Evolutionary conservation across 1,139 yeast genomes (phyloP), one percentile per base, ranked within the genome.

Genomic region (Yamadazyma spencermartinsiae): DNA sequence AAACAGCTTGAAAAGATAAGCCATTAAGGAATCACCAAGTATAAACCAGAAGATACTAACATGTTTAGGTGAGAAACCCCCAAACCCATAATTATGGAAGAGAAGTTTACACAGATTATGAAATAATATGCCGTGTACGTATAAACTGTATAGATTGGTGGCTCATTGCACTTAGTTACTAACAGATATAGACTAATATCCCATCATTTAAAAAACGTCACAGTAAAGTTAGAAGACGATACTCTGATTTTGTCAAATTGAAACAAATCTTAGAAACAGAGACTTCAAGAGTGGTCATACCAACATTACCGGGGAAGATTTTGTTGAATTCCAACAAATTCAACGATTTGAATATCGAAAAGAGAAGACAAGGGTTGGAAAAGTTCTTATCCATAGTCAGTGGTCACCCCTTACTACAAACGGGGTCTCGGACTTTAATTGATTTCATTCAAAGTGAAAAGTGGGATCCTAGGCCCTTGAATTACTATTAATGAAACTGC

Each of bases 351-450:
- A 85, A 85, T 42, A 88, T 92, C 43, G 96, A 88, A 54, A 81
- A 80, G 42, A 74, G 98, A 51, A 71, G 96, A 42, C 80, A 76
- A 49, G 97, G 96, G 0, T 70, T 92, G 36, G 96, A 89, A 57
- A 78, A 79, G 55, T 92, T 94, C 61, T 60, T 92, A 31, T 76
- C 76, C 40, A 72, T 79, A 19, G 95, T 92, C 10, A 95, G 95
- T 14, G 95, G 96, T 8, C 98, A 92, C 59, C 98, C 98, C 1
- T 65, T 92, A 44, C 65, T 92, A 42, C 98, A 92, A 61, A 86
- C 96, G 0, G 95, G 96, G 0, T 80, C 92, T n/a, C 79, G 80
- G 49, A 80, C 86, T 1, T 72, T 92, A 48, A 82, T 84, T 42
- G 85, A 90, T 35, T 92, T 92, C 54, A 80, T 92, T 38, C 97